Evolutionary conservation across 2,329 filamentous ascomycete species (phyloP), one percentile per base, ranked within the genome.

Genomic region (Penicillium sp.): DNA sequence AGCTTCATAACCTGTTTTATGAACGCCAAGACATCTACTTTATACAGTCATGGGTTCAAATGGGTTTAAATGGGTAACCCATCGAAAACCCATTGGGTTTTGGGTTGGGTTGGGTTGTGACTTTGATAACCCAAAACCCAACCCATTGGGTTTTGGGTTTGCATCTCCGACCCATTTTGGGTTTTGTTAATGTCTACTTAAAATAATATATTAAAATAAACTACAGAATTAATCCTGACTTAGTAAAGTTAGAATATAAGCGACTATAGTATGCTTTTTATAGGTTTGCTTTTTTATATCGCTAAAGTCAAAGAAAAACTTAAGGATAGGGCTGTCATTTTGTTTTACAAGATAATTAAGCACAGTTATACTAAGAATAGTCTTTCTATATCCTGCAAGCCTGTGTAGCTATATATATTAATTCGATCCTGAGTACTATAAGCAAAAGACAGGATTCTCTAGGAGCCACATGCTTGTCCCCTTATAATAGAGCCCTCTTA

Each of bases 281-380:
- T 48, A 26, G 8, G 46, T 53, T 34, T 54, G 51, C n/a, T 53
- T 54, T 39, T n/a, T 13, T 5, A 9, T 14, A 28, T 54, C 51
- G 7, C 5, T 44, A 46, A 54, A 57, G 37, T 54, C 50, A 48
- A 57, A 57, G 54, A 57, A 57, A 42, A 54, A 57, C n/a, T 19
- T 40, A 11, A 56, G 51, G 33, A 50, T 47, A 19, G 36, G 45
- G 19, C 14, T 19, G 8, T 49, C 31, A 43, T 23, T 40, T 52
- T 9, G 3, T 9, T 54, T 19, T 6, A 14, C n/a, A n/a, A 56
- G 46, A 33, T 56, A 14, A 13, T 53, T 47, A 44, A 56, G 29
- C 14, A 54, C 29, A 40, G 34, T 56, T 2, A 48, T 16, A 44
- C 50, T 54, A 5, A 56, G 51, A 39, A 56, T 33, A 7, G 54